Conservation (phyloP, 2,329 filamentous ascomycete species). For the Keithomyces neogunnii region DNA sequence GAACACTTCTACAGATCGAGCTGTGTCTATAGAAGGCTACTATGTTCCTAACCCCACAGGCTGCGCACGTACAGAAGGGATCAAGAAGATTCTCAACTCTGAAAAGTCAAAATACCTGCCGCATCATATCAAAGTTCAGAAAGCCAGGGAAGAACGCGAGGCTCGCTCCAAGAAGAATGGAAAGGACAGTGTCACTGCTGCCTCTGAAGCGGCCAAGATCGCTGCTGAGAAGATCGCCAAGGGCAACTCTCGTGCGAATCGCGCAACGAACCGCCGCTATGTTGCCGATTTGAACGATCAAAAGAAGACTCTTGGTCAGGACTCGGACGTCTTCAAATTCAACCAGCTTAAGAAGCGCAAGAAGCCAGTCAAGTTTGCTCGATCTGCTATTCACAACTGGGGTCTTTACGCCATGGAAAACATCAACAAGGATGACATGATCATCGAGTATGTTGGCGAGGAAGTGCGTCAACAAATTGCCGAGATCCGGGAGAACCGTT, state of each 20-base stretch:
- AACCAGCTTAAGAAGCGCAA: slow-evolving; percentile 99
- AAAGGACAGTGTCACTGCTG: slow-evolving; percentile 56
- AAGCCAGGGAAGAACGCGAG: slow-evolving; percentile 84
- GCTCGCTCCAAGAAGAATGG: slow-evolving; percentile 59
- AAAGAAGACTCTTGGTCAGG: slow-evolving; percentile 74
- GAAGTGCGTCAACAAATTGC: slow-evolving; percentile 95
- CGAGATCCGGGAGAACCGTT: slow-evolving; percentile 87
- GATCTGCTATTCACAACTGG: slow-evolving; percentile 98
- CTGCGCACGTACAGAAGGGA: slow-evolving; percentile 82
- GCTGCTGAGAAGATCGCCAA: slow-evolving; percentile 77
- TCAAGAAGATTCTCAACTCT: slow-evolving; percentile 91
- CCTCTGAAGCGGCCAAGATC: slow-evolving; percentile 63
- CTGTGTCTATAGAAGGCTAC: slow-evolving; percentile 49
- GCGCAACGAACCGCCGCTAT: slow-evolving; percentile 89
- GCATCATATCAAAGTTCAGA: slow-evolving; percentile 93
- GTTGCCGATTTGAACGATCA: slow-evolving; percentile 93
- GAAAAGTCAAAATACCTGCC: slow-evolving; percentile 98
- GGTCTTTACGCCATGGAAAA: slow-evolving; percentile 96
- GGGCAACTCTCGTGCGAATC: slow-evolving; percentile 84
- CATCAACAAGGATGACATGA: slow-evolving; percentile 97
- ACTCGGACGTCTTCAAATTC: slow-evolving; percentile 90
- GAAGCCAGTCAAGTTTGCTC: slow-evolving; percentile 96
- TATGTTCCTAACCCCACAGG: slow-evolving; percentile 84
- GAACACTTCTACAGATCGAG: slow-evolving; percentile 16
- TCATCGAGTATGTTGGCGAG: slow-evolving; percentile 98